Evolutionary conservation across 352 stramenopile species (phyloP), one percentile per base, ranked within the genome.

Genomic region (Phytophthora sansomeana): DNA sequence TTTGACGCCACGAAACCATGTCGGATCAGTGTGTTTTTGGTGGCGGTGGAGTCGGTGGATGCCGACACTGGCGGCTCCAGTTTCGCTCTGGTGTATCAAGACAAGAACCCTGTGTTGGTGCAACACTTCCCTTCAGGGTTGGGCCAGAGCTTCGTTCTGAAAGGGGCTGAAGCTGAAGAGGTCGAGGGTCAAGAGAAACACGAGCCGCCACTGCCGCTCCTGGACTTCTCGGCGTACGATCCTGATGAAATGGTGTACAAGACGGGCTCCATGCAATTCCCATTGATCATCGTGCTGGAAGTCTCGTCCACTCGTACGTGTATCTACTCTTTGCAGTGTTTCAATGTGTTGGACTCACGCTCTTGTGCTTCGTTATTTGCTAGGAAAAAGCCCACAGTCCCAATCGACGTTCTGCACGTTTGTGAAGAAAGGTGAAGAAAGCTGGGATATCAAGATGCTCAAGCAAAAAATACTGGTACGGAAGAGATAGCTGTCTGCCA

Each of bases 321-420:
- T 41, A 11, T 14, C 4, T 6, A 17, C 35, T 17, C 0, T 41
- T 41, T 14, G n/a, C 16, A 35, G 16, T 43, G 38, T 42, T 42
- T 5, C 17, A 9, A 38, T 8, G 13, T 5, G 17, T 21, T 16
- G 38, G 21, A 24, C 3, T 24, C 21, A 21, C 55, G 16, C 14
- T 56, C 36, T 58, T 56, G 62, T 43, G 17, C 24, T 57, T 29
- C 29, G 19, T 57, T 24, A 29, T 21, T 56, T 35, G 41, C 54
- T 47, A 73, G 68, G 38, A 14, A 73, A 77, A 57, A 66, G 56
- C 35, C 75, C 82, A 16, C 85, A 96, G 52, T 93, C 87, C 21
- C 87, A 96, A 50, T 75, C 87, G 19, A 96, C 85, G 7, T 96
- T 96, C 51, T 84, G 78, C 50, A 91, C 82, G 21, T 92, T 96